Conservation (phyloP, 345 rosid species). For the Citrus mangshanensis region DNA sequence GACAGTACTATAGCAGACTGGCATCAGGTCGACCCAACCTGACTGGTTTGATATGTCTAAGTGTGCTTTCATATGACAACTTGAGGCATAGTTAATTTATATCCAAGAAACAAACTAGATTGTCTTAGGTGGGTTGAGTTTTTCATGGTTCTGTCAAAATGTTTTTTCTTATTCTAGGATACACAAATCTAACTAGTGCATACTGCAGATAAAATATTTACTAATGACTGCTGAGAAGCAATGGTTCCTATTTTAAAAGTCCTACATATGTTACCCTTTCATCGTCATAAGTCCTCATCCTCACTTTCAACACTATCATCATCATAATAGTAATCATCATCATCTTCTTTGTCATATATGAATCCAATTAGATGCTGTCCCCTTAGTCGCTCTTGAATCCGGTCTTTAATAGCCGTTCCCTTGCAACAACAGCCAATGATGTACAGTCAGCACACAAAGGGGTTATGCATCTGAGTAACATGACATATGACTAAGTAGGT, state of each 20-base stretch:
- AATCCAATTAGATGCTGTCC: slow-evolving; percentile 41
- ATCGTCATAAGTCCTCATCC: slow-evolving; percentile 9
- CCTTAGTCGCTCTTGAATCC: slow-evolving; percentile 50
- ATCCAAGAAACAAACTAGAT: neutral
- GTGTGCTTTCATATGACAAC: neutral
- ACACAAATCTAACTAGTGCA: neutral
- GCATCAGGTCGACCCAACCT: neutral
- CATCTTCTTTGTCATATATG: slow-evolving; percentile 23
- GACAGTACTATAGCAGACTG: neutral
- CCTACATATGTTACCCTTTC: slow-evolving; percentile 13
- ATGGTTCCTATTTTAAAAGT: neutral
- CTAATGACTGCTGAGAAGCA: neutral
- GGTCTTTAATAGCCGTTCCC: slow-evolving; percentile 65
- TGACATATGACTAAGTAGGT: too few relatives aligned
- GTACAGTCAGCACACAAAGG: neutral
- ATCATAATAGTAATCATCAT: slow-evolving; percentile 31
- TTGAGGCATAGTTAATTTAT: neutral
- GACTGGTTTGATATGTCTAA: neutral
- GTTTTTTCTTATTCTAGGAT: neutral
- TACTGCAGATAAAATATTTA: neutral
- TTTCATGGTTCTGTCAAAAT: neutral
- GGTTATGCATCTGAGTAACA: neutral
- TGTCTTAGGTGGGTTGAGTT: neutral
- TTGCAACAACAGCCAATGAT: slow-evolving; percentile 8
- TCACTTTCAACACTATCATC: slow-evolving; percentile 30